Evolutionary conservation across 257 asterid species (phyloP).

Genomic region (Henckelia pumila): DNA sequence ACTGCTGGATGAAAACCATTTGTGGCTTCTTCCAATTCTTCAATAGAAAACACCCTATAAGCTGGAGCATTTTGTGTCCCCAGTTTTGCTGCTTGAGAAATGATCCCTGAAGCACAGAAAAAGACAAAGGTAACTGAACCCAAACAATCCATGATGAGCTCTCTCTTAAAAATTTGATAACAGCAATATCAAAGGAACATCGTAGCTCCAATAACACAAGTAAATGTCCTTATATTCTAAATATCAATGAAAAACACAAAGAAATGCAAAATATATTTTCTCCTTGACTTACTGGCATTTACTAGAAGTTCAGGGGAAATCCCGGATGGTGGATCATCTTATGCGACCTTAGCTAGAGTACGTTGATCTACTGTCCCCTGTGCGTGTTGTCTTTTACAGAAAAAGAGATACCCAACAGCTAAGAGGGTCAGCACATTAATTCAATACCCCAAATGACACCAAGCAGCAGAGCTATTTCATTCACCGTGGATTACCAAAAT

Average conservation of each 20-base stretch:
- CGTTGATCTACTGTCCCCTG: constrained; percentile 37
- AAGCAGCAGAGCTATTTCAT: constrained; percentile 45
- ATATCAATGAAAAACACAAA: background rate
- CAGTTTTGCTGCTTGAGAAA: constrained; percentile 72
- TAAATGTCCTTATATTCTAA: background rate
- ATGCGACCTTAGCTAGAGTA: constrained; percentile 57
- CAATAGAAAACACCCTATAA: too few relatives aligned
- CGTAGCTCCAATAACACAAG: background rate
- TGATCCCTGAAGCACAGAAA: constrained; percentile 54
- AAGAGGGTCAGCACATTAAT: constrained; percentile 43
- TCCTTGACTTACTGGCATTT: constrained; percentile 65
- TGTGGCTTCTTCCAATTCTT: too few relatives aligned
- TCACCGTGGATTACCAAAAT: constrained; percentile 29
- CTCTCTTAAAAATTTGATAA: background rate
- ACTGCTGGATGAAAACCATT: constrained; percentile 59
- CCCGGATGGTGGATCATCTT: constrained; percentile 44
- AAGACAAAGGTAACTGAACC: background rate
- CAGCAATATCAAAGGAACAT: background rate
- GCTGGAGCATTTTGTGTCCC: too few relatives aligned
- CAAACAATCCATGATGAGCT: background rate
- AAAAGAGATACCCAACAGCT: constrained; percentile 46
- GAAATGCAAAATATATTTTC: background rate
- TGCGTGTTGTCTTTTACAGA: constrained; percentile 39
- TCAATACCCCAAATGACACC: constrained; percentile 61
- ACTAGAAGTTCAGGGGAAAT: constrained; percentile 65